phyloP scores from a whole-genome alignment of 1,284 basidiomycete genomes.

The Golubevia sp. region DNA sequence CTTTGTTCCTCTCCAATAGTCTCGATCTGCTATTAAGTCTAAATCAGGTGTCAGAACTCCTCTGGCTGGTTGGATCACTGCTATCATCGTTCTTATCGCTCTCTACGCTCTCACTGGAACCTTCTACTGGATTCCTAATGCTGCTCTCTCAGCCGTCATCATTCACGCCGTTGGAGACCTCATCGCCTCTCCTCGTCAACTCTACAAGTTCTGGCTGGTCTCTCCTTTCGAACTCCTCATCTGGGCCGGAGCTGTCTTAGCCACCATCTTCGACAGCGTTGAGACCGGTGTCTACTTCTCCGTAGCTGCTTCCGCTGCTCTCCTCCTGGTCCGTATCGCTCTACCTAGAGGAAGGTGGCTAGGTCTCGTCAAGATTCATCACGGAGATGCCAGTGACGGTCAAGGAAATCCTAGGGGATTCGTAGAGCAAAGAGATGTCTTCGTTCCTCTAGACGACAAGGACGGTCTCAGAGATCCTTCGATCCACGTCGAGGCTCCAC shows the following conservation, averaged over 20 bases:
- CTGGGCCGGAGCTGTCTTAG: constrained; percentile 83
- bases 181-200: constrained; percentile 81
- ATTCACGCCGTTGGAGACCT: constrained; percentile 89
- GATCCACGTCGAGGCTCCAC: constrained; percentile 76
- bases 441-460: constrained; percentile 72
- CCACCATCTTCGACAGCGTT: constrained; percentile 71
- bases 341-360: constrained; percentile 89
- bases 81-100: constrained; percentile 87
- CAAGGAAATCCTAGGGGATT: too few species aligned
- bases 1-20: constrained; percentile 63
- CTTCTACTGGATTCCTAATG: constrained; percentile 64
- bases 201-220: constrained; percentile 91
- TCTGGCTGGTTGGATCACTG: constrained; percentile 82
- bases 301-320: constrained; percentile 76
- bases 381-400: not conserved
- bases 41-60: constrained; percentile 97
- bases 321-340: constrained; percentile 90
- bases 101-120: constrained; percentile 76
- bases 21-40: constrained; percentile 90
- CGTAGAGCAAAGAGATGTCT: constrained; percentile 69
- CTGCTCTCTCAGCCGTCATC: constrained; percentile 83
- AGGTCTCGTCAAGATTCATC: constrained; percentile 68
- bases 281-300: constrained; percentile 95
- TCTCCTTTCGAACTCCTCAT: constrained; percentile 92
- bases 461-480: constrained; percentile 72